Evolutionary conservation across 2,329 filamentous ascomycete species (phyloP), one percentile per base, ranked within the genome.

Genomic region (Paecilomyces fulvus): DNA sequence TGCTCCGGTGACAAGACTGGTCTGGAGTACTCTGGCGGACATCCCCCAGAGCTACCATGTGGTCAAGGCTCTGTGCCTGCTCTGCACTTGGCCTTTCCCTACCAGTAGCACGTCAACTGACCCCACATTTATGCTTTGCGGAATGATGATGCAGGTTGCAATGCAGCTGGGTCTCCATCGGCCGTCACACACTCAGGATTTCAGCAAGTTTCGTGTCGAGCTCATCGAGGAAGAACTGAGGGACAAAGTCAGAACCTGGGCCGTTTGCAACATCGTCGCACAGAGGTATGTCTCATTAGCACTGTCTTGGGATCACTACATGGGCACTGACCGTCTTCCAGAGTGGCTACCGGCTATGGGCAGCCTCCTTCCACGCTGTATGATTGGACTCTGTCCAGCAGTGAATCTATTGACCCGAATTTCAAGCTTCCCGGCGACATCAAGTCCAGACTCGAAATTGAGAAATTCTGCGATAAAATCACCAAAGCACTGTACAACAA

Each of bases 121-220:
- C 61, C 82, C 83, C 2, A 86, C 83, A 2, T 86, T 85, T 65
- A 85, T 85, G 78, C 74, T 85, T 11, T 82, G 80, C 58, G 84
- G 84, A 50, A 75, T 84, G 67, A 86, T 86, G 84, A 82, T 86
- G 72, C 83, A 86, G 65, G 78, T 86, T 49, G 82, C 84, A n/a
- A 83, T 85, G 78, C 83, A 86, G 63, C 82, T 85, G 58, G 84
- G 84, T 48, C 72, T 87, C 21, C 84, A 87, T 65, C 77, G 83
- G 30, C 84, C 84, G 1, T 84, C 82, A 0, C 83, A 86, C 65
- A 80, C 83, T 2, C 82, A 86, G 59, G 77, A 79, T 62, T 79
- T 79, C 58, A 76, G 72, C 61, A 79, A 79, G 55, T 79, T 78
- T 58, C 70, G 75, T 8, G 70, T 78, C 21, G 74, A 84, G 54